phyloP scores from a whole-genome alignment of 768 basidiomycete genomes.

The Macrolepiota dolichaula region DNA sequence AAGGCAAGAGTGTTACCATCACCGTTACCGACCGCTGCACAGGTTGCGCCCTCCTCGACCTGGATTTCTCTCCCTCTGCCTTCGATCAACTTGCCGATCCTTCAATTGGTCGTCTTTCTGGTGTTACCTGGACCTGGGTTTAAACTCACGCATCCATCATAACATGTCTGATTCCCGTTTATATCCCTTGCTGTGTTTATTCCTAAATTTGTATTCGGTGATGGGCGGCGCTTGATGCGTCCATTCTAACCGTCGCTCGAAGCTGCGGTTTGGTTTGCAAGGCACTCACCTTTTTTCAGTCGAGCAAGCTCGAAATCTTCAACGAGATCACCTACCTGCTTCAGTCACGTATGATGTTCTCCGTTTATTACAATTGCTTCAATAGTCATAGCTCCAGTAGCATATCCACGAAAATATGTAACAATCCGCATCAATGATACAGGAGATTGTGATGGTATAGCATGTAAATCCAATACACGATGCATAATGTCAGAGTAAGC shows the following conservation, averaged over 20 bases:
- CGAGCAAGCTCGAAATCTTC: conserved; percentile 26
- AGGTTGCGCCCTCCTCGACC: conserved; percentile 45
- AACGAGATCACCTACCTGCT: conserved; percentile 26
- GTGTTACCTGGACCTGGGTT: conserved; percentile 49
- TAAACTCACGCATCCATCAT: conserved; percentile 19
- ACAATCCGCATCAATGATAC: not conserved
- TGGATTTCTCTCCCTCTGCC: conserved; percentile 63
- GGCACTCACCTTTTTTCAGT: conserved; percentile 7
- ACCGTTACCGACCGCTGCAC: conserved; percentile 60
- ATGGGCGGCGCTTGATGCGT: conserved; percentile 26
- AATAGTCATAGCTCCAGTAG: conserved; percentile 10
- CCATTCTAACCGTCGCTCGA: conserved; percentile 8
- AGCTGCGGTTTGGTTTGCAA: not conserved
- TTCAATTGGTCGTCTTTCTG: conserved; percentile 46
- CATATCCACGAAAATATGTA: conserved; percentile 12
- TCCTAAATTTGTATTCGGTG: conserved; percentile 14
- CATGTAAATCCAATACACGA: not conserved
- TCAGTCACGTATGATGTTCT: conserved; percentile 29
- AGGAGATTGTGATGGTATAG: not conserved
- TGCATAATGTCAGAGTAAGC: not conserved
- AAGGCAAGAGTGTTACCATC: conserved; percentile 47
- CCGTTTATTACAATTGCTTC: conserved; percentile 12
- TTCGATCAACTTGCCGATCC: conserved; percentile 45
- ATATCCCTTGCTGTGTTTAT: conserved; percentile 8
- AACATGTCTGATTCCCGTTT: conserved; percentile 9